A percentile compares a stretch with the other conserved stretches of the same genome.
phyloP scores from a whole-genome alignment of 169 alveolate species.

The Blepharisma undulans region DNA sequence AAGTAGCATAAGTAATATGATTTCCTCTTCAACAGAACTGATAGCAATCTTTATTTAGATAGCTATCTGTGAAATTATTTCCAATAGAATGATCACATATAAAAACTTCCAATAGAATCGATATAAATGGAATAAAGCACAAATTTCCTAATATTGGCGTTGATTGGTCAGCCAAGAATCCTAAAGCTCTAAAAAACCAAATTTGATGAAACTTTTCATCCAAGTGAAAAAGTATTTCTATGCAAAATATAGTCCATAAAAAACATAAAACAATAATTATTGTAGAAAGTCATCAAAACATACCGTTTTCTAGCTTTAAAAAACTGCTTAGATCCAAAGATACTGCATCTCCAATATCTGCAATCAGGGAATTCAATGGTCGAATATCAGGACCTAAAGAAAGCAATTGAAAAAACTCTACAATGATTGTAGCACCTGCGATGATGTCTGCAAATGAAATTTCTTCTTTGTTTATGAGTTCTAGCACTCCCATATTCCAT shows the following conservation, averaged over 20 bases:
- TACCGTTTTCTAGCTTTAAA: not conserved
- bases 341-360: not conserved
- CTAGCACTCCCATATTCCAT: not conserved
- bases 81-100: not conserved
- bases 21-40: slow-evolving; percentile 2
- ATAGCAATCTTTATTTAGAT: slow-evolving; percentile 1
- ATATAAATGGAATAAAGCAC: not conserved
- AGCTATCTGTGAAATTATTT: not conserved
- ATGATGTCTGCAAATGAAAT: not conserved
- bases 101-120: not conserved
- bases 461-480: not conserved
- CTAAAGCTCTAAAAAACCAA: not conserved
- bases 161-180: not conserved
- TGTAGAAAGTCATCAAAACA: not conserved
- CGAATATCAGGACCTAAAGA: not conserved
- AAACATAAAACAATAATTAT: not conserved
- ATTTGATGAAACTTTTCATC: not conserved
- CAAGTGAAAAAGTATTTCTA: not conserved
- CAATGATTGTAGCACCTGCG: not conserved
- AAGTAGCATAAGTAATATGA: not conserved
- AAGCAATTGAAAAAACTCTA: not conserved
- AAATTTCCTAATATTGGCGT: not conserved
- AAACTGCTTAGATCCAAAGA: not conserved
- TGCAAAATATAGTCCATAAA: not conserved
- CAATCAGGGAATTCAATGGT: not conserved